Evolutionary conservation across 768 basidiomycete genomes (phyloP).

Genomic region (Candolleomyces eurysporus): DNA sequence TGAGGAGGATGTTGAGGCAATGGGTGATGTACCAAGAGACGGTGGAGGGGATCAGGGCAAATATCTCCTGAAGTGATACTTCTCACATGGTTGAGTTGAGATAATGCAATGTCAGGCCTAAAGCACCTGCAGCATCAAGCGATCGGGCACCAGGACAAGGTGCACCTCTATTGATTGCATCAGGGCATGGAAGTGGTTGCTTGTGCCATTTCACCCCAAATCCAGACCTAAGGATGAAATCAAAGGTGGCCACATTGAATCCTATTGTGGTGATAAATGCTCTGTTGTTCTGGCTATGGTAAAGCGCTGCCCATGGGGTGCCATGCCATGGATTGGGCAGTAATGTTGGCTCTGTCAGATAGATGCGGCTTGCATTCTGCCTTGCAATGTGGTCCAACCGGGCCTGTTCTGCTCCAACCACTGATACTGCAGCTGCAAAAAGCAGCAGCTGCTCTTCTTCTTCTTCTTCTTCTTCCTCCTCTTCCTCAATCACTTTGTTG

Average conservation of each 20-base stretch:
- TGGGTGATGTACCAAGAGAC: slow-evolving; percentile 31
- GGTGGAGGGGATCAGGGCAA: slow-evolving; percentile 34
- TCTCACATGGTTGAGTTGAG: slow-evolving; percentile 19
- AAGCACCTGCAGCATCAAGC: slow-evolving; percentile 34
- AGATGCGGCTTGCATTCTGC: slow-evolving; percentile 8
- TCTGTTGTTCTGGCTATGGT: slow-evolving; percentile 23
- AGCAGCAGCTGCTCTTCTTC: neutral
- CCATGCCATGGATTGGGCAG: slow-evolving; percentile 28
- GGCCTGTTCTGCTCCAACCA: neutral
- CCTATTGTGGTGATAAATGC: slow-evolving; percentile 48
- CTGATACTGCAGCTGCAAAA: neutral
- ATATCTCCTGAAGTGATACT: slow-evolving; percentile 23
- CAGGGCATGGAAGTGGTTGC: slow-evolving; percentile 18
- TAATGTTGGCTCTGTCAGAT: slow-evolving; percentile 29
- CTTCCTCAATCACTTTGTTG: neutral
- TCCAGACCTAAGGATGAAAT: slow-evolving; percentile 28
- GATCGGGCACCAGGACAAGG: slow-evolving; percentile 27
- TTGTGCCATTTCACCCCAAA: slow-evolving; percentile 25
- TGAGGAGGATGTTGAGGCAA: slow-evolving; percentile 25
- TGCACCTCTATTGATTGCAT: slow-evolving; percentile 17
- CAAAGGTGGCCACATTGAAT: slow-evolving; percentile 35
- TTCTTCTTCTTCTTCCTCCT: neutral
- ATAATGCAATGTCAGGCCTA: slow-evolving; percentile 38
- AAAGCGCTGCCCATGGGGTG: slow-evolving; percentile 38
- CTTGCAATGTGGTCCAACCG: neutral